Base-by-base conservation (phyloP, 768 basidiomycete species). In the Phanerochaete carnosa region DNA sequence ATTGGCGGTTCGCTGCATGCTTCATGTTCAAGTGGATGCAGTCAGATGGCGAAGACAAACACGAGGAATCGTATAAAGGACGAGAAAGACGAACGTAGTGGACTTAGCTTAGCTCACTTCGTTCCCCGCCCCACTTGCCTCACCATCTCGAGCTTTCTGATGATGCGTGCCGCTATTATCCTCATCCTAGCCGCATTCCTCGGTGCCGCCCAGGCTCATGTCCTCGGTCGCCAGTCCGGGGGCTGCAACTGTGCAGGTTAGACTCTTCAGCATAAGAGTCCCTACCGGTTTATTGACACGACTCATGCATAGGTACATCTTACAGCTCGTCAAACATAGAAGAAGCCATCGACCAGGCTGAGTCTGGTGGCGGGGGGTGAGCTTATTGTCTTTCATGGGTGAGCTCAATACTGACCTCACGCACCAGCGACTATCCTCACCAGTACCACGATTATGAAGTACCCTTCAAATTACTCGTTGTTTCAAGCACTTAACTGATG, bases 401-500 rank as follows among this genome's bases (percentile, higher is more conserved):
- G 37, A 45, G 11, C 13, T 22, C 32, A n/a, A 15, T 43, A 53
- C 52, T 50, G 25, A 49, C 52, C 22, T 16, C 45, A 0, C 7
- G 13, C 25, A 11, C 23, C 46, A 69, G 70, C 57, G 47, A 66
- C 39, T 72, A 72, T 49, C 70, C 70, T 13, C 70, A 72, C 55
- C 66, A 68, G 45, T 72, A 67, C 54, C 62, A 69, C 35, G 65
- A 70, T 47, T 70, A 63, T 47, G 69, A 72, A 64, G 69, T 69
- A 52, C 32, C 28, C 30, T 8, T 11, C 37, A 6, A 23, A 9
- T 7, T 13, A 13, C 23, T n/a, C 29, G 7, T 25, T 28, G 15
- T 19, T 26, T 19, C 6, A 13, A 23, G 16, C 7, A n/a, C 54
- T 13, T 15, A 39, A 25, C 28, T 50, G 32, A 49, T n/a, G n/a